Evolutionary conservation across 1,284 basidiomycete genomes (phyloP), one percentile per base, ranked within the genome.

Genomic region (Sanghuangporus sanghuang): DNA sequence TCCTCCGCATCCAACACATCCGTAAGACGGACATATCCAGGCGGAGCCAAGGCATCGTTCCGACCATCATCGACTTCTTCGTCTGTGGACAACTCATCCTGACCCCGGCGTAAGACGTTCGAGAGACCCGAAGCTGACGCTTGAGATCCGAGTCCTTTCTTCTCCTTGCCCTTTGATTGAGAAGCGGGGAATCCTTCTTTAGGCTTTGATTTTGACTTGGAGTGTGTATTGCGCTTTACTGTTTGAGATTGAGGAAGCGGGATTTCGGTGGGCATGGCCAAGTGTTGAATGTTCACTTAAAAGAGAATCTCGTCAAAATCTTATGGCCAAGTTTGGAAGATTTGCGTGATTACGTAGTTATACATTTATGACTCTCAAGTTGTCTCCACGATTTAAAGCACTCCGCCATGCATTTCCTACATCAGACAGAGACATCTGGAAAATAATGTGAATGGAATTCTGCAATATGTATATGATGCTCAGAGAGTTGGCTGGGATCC

Each of bases 1-100:
- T 79, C 77, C 1, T 80, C 82, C 3, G 75, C 73, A 61, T 85
- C 81, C 0, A 71, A 72, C 27, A 77, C 74, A 64, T 73, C 53
- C 6, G 53, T 54, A 14, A 54, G 32, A 18, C 53, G 27, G 12
- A 18, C 18, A 14, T 1, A 54, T n/a, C 53, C 53, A 12, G 32
- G 53, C 8, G 53, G 53, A 7, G n/a, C 53, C 16, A 54, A 35
- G 11, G 32, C 14, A 36, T n/a, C 16, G 14, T 8, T 4, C 32
- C 7, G 5, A 14, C 32, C 32, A 32, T 35, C 53, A 1, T 32
- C 9, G 8, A 16, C 32, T 54, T 54, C 50, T 52, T 38, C 53
- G 8, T 54, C 53, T n/a, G 16, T 9, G 53, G 16, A 23, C 32
- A 23, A 52, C 21, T 21, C 23, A 27, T 14, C 44, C 7, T 18